Conservation (phyloP, 169 alveolate genomes). For the Cryptosporidium felis region DNA sequence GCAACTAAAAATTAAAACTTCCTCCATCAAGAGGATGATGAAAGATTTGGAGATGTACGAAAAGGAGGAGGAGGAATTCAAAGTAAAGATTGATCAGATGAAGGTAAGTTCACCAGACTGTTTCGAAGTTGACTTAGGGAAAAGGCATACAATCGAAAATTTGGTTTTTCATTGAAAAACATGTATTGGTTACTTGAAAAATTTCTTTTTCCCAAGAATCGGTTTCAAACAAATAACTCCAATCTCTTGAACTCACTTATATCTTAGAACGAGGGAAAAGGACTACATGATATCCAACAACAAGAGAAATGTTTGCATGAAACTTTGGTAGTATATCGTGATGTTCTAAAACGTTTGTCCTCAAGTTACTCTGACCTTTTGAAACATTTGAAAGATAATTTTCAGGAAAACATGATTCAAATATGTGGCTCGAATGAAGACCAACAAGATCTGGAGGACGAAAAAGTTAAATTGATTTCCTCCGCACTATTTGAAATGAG, state of each 20-base stretch:
- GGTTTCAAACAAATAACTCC: too few relatives aligned
- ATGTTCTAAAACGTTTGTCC: constrained; percentile 27
- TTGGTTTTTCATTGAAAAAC: too few relatives aligned
- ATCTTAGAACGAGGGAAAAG: constrained; percentile 48
- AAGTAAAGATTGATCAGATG: constrained; percentile 36
- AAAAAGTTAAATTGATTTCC: background rate
- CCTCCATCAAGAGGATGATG: constrained; percentile 36
- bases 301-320: constrained; percentile 68
- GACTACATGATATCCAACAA: constrained; percentile 60
- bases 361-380: constrained; percentile 23
- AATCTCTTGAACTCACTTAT: too few relatives aligned
- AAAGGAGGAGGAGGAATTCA: constrained; percentile 57
- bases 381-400: constrained; percentile 32
- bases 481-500: constrained; percentile 21
- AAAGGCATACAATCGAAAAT: too few relatives aligned
- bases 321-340: constrained; percentile 61
- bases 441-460: constrained; percentile 1
- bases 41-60: constrained; percentile 57
- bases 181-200: too few relatives aligned
- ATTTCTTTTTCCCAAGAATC: too few relatives aligned
- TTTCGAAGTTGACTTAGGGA: too few relatives aligned
- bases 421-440: background rate
- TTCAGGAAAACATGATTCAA: constrained; percentile 10
- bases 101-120: constrained; percentile 61
- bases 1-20: constrained; percentile 40